These are phyloP conservation scores for Delonix regia DNA, from an alignment of 306 rosid species.

Conservation along the genomic window DNA sequence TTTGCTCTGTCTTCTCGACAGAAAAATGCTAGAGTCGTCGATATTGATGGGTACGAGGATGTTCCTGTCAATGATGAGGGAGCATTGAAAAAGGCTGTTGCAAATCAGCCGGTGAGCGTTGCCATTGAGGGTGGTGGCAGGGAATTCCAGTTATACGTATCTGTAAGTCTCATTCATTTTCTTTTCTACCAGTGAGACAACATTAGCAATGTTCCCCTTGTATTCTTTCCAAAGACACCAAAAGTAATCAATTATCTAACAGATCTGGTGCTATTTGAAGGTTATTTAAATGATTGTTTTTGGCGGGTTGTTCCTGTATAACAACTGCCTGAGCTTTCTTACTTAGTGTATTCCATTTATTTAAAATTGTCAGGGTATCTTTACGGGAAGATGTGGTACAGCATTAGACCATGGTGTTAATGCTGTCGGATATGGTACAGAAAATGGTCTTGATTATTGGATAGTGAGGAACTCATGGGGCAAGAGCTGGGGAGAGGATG, in stretches of 20 bases:
- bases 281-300: not conserved
- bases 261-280: not conserved
- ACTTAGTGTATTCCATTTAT: not conserved
- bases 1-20: constrained; percentile 29
- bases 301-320: not conserved
- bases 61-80: constrained; percentile 63
- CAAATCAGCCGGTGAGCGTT: constrained; percentile 77
- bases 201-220: not conserved
- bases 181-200: not conserved
- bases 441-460: constrained; percentile 79
- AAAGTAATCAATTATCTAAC: not conserved
- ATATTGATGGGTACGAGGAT: constrained; percentile 71
- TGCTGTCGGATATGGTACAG: constrained; percentile 83
- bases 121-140: constrained; percentile 91
- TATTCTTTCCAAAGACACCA: not conserved
- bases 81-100: constrained; percentile 73
- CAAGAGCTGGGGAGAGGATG: constrained; percentile 73
- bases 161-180: constrained; percentile 51
- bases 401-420: constrained; percentile 78
- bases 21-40: constrained; percentile 74
- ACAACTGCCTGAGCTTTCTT: not conserved
- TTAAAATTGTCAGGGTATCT: constrained; percentile 64
- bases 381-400: constrained; percentile 76
- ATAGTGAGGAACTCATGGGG: constrained; percentile 91
- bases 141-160: constrained; percentile 74